Base-by-base conservation (phyloP, 1,284 basidiomycete genomes). In the Retiboletus flavoniger region DNA sequence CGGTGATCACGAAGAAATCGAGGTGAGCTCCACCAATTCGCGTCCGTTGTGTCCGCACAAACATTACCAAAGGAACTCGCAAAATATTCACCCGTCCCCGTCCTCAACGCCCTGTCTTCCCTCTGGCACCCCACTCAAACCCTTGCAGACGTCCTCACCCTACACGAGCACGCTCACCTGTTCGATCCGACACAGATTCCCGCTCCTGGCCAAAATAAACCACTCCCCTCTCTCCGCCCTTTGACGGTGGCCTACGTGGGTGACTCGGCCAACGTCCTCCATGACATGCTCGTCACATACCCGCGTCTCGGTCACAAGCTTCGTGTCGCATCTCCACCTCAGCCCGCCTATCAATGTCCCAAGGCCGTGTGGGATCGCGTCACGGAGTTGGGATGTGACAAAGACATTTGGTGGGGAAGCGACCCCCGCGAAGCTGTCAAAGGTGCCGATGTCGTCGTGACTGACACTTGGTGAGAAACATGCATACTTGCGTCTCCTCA, bases 51-150 rank as follows among this genome's bases (percentile, higher is more conserved):
- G 11, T 29, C 11, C 16, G n/a, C 32, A 16, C 38, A 29, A 45
- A 48, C 35, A 24, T 17, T 10, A 35, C 31, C 36, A 4, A 69
- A 96, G 93, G 89, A 91, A 74, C 78, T 99, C 7, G 94, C 93
- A 10, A 78, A 86, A 72, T 78, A 97, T 74, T 95, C 95, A 0
- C 82, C 86, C 2, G 94, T 98, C 1, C 96, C 96, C 0, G 93
- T 99, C 14, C 80, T 98, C 70, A 99, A 98, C 70, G 96, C 96
- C 2, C 85, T 99, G 21, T 97, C 93, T 3, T 91, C 91, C 16
- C 82, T 95, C 38, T 99, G 95, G 87, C 96, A 99, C 70, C 96
- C 96, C 1, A 97, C 95, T 0, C 96, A 99, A 71, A 89, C 91
- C 58, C 85, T 99, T 26, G 96, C 96, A 3, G 95, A 98, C 74